A percentile compares a stretch with the other conserved stretches of the same genome.
phyloP scores from a whole-genome alignment of 805 yeast genomes.

The Ogataea angusta region DNA sequence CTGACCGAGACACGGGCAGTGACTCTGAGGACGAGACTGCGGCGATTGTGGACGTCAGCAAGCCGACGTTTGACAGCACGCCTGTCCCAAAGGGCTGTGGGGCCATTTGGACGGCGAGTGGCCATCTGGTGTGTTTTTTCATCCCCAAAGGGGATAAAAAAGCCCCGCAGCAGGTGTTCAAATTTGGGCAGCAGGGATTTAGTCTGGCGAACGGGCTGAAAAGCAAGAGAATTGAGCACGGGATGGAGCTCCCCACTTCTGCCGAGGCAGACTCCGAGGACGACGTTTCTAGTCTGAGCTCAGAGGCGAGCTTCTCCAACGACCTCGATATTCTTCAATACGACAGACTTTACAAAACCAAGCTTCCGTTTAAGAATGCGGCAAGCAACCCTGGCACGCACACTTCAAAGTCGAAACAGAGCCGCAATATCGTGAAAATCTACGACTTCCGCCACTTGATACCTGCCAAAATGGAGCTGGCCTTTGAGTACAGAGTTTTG shows the following conservation, averaged over 20 bases:
- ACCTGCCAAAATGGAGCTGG: slow-evolving; percentile 72
- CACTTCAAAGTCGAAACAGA: slow-evolving; percentile 22
- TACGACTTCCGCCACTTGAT: slow-evolving; percentile 66
- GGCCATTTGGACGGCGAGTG: slow-evolving; percentile 79
- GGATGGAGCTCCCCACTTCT: slow-evolving; percentile 18
- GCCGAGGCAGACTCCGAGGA: slow-evolving; percentile 22
- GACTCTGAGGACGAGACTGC: slow-evolving; percentile 26
- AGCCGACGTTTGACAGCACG: slow-evolving; percentile 62
- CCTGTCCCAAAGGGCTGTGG: slow-evolving; percentile 95
- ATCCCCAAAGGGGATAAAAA: slow-evolving; percentile 50
- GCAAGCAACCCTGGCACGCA: slow-evolving; percentile 30
- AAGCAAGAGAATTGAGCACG: slow-evolving; percentile 25
- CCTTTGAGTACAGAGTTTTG: slow-evolving; percentile 59
- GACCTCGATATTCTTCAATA: slow-evolving; percentile 65
- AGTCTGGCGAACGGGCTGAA: slow-evolving; percentile 35
- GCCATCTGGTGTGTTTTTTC: slow-evolving; percentile 80
- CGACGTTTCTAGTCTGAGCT: slow-evolving; percentile 31
- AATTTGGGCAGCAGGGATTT: slow-evolving; percentile 54
- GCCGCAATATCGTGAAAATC: slow-evolving; percentile 56
- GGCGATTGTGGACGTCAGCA: slow-evolving; percentile 10
- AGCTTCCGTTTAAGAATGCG: slow-evolving; percentile 49
- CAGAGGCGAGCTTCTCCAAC: slow-evolving; percentile 60
- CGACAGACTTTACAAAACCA: slow-evolving; percentile 49
- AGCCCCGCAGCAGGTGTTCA: slow-evolving; percentile 39
- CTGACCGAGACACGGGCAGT: slow-evolving; percentile 16